Percentiles rank a stretch among this genome's conserved stretches.
Evolutionary conservation across 257 asterid genomes (phyloP).

Genomic region (Scutellaria barbata): DNA sequence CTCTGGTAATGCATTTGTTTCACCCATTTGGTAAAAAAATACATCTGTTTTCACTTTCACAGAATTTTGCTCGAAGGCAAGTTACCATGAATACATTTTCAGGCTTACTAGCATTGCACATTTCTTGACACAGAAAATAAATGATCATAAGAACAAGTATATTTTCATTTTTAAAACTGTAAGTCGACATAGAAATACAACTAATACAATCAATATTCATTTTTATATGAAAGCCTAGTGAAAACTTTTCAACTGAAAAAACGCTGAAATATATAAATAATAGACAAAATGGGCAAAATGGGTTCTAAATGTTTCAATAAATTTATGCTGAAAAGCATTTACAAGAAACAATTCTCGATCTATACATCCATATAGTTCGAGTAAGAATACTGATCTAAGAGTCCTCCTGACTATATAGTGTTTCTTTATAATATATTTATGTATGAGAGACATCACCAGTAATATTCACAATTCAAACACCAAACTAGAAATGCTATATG

Average conservation of each 20-base stretch:
- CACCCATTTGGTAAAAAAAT: background rate
- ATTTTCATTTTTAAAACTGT: background rate
- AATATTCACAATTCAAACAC: background rate
- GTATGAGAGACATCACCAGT: background rate
- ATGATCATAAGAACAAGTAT: background rate
- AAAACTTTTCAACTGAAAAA: background rate
- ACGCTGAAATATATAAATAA: background rate
- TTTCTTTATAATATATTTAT: background rate
- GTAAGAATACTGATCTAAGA: background rate
- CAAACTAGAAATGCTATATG: background rate
- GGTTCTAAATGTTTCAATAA: background rate
- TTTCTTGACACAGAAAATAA: background rate
- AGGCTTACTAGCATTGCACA: background rate
- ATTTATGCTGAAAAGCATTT: background rate
- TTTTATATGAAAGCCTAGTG: background rate
- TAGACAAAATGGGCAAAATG: background rate
- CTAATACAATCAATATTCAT: background rate
- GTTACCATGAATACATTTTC: background rate
- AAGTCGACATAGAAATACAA: background rate
- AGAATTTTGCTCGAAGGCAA: no score
- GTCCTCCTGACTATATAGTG: background rate
- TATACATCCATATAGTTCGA: background rate
- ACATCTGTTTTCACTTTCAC: background rate
- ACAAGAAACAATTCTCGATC: background rate
- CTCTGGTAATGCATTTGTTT: background rate